phyloP scores from a whole-genome alignment of 805 yeast species.

The Hanseniaspora pseudoguilliermondii region DNA sequence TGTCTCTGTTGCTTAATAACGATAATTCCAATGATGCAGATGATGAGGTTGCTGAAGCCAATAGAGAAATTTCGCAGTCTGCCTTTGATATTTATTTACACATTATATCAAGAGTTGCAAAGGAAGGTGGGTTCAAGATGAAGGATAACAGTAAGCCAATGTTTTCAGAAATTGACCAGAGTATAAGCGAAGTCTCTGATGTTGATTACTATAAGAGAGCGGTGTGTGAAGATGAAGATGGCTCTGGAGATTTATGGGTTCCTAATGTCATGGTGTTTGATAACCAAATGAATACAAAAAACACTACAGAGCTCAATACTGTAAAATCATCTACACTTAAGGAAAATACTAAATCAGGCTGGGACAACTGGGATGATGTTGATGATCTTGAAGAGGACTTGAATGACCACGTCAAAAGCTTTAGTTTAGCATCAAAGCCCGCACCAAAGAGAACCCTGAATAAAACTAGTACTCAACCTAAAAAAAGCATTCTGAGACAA shows the following conservation, averaged over 20 bases:
- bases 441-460: not conserved
- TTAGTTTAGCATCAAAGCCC: not conserved
- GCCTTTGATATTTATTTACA: constrained; percentile 12
- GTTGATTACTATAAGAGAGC: not conserved
- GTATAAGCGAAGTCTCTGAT: not conserved
- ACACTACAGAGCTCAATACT: not conserved
- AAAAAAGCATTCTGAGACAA: not conserved
- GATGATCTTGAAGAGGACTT: constrained; percentile 13
- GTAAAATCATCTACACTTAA: not conserved
- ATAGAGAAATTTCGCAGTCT: constrained; percentile 9
- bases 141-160: constrained; percentile 2
- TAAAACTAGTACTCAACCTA: not conserved
- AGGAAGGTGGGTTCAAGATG: constrained; percentile 1
- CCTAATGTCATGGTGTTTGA: constrained; percentile 4
- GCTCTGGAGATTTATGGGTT: not conserved
- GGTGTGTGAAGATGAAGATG: not conserved
- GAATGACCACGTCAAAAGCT: not conserved
- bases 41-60: constrained; percentile 40
- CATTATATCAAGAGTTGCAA: constrained; percentile 10
- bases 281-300: not conserved
- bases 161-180: constrained; percentile 2
- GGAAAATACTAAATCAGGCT: not conserved
- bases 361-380: constrained; percentile 14
- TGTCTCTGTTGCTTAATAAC: not conserved
- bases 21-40: constrained; percentile 44